phyloP scores from a whole-genome alignment of 371 early-diverging fungal genomes.

The Zychaea mexicana region DNA sequence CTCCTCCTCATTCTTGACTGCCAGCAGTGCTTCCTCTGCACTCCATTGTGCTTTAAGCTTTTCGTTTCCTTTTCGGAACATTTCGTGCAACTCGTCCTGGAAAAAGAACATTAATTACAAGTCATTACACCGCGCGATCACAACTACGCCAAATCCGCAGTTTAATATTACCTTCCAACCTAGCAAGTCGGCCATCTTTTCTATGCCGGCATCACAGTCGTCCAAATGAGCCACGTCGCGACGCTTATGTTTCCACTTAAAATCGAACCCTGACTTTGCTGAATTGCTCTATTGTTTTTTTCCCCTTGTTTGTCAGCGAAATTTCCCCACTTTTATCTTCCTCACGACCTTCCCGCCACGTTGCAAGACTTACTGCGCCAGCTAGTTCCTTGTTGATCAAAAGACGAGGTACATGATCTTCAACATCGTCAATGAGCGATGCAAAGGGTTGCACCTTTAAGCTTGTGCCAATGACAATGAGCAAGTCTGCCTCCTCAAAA shows the following conservation, averaged over 20 bases:
- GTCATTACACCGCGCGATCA: no score
- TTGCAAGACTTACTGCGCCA: slow-evolving; percentile 53
- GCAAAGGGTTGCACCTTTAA: slow-evolving; percentile 90
- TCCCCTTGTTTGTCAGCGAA: no score
- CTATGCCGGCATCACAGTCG: slow-evolving; percentile 80
- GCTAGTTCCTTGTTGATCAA: slow-evolving; percentile 87
- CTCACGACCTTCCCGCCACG: no score
- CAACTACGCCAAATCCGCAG: no score
- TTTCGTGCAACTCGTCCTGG: slow-evolving; percentile 39
- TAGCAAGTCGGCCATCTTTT: slow-evolving; percentile 47
- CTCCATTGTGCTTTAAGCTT: slow-evolving; percentile 54
- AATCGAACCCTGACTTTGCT: slow-evolving; percentile 76
- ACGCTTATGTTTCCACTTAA: slow-evolving; percentile 67
- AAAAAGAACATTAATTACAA: slow-evolving; percentile 1
- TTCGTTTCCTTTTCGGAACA: slow-evolving; percentile 34
- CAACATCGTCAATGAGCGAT: slow-evolving; percentile 69
- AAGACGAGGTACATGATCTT: slow-evolving; percentile 72
- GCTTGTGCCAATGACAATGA: slow-evolving; percentile 93
- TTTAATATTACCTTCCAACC: slow-evolving; percentile 49
- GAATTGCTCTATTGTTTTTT: slow-evolving; percentile 16
- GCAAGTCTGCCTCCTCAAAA: slow-evolving; percentile 75
- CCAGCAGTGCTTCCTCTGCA: slow-evolving; percentile 20
- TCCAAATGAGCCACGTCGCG: slow-evolving; percentile 81
- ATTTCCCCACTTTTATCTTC: no score
- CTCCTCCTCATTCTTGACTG: slow-evolving; percentile 15